Conservation (phyloP, 805 yeast genomes). For the Ogataea paradorogensis region DNA sequence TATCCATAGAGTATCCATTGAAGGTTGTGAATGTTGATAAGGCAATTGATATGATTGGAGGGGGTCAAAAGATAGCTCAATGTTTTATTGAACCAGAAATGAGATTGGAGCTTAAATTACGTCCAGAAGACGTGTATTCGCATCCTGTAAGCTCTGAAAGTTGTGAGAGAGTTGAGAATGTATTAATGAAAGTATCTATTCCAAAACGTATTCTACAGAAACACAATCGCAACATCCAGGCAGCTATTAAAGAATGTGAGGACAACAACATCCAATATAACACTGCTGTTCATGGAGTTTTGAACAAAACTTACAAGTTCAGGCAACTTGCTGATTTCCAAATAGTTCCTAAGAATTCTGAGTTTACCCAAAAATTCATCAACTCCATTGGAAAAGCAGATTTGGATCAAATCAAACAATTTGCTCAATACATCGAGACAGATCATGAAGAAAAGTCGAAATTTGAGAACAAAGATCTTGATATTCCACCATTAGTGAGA, state of each 20-base stretch:
- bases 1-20: conserved; percentile 78
- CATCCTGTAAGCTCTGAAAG: conserved; percentile 61
- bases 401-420: conserved; percentile 38
- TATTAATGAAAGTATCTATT: conserved; percentile 55
- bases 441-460: conserved; percentile 18
- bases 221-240: conserved; percentile 41
- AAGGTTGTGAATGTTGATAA: conserved; percentile 57
- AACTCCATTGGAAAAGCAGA: conserved; percentile 42
- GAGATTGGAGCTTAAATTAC: conserved; percentile 29
- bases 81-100: conserved; percentile 39
- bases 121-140: conserved; percentile 37
- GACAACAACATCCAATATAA: conserved; percentile 32
- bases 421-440: conserved; percentile 32
- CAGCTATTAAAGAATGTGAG: conserved; percentile 40
- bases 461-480: conserved; percentile 40
- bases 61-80: conserved; percentile 40
- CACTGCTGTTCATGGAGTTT: conserved; percentile 61
- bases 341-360: conserved; percentile 55
- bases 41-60: conserved; percentile 73
- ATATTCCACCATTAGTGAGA: conserved; percentile 83
- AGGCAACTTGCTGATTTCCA: conserved; percentile 90
- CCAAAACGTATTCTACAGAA: conserved; percentile 51
- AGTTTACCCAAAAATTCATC: conserved; percentile 41
- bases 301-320: conserved; percentile 69
- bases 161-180: conserved; percentile 50